Evolutionary conservation across 768 basidiomycete genomes (phyloP).

Genomic region (Tephrocybe sp.): DNA sequence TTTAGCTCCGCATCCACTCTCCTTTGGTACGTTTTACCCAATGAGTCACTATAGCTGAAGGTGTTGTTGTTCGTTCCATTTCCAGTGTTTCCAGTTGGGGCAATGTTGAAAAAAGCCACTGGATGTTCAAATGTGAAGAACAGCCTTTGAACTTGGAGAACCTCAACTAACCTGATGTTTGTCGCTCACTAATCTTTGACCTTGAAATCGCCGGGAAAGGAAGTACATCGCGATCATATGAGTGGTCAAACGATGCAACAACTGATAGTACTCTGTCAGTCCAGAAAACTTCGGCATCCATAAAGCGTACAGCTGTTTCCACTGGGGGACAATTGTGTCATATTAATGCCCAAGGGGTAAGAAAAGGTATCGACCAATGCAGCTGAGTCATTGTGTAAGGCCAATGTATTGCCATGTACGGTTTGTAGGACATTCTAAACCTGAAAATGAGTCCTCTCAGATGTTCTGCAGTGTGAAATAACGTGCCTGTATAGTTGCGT

Average conservation of each 20-base stretch:
- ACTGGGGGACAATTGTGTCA: slow-evolving; percentile 34
- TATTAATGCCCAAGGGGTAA: slow-evolving; percentile 47
- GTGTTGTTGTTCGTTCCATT: slow-evolving; percentile 73
- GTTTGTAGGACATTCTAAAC: slow-evolving; percentile 41
- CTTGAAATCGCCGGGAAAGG: slow-evolving; percentile 62
- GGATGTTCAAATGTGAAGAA: slow-evolving; percentile 25
- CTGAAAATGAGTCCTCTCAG: background rate
- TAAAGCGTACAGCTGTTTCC: slow-evolving; percentile 35
- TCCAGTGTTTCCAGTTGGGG: slow-evolving; percentile 46
- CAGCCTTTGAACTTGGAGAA: slow-evolving; percentile 41
- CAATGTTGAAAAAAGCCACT: slow-evolving; percentile 26
- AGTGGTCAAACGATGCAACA: slow-evolving; percentile 60
- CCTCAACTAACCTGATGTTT: slow-evolving; percentile 48
- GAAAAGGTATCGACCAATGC: slow-evolving; percentile 41
- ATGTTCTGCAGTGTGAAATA: background rate
- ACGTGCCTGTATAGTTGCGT: slow-evolving; percentile 40
- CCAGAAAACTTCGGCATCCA: background rate
- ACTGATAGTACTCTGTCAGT: slow-evolving; percentile 32
- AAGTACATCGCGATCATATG: slow-evolving; percentile 59
- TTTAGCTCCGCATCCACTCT: slow-evolving; percentile 10
- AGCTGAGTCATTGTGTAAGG: slow-evolving; percentile 38
- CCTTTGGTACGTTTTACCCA: slow-evolving; percentile 58
- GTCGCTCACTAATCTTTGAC: slow-evolving; percentile 62
- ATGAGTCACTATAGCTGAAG: slow-evolving; percentile 57
- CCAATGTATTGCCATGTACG: slow-evolving; percentile 33